phyloP scores from a whole-genome alignment of 75 land plant genomes.

The Azolla pinnata region DNA sequence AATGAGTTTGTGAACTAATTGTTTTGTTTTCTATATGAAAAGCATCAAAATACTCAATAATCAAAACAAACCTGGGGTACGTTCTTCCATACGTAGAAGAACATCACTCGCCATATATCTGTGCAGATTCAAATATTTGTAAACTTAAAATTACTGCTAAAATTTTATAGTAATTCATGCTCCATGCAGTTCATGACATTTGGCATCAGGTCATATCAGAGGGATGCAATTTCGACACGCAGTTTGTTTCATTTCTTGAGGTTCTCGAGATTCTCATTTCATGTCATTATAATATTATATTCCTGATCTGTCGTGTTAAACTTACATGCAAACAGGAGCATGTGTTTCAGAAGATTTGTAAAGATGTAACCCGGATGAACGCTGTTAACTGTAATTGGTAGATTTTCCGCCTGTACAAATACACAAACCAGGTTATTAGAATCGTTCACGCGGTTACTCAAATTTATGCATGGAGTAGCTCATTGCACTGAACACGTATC shows the following conservation, averaged over 20 bases:
- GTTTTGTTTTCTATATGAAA: too few species aligned
- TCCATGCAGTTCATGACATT: not conserved
- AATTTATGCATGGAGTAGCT: too few species aligned
- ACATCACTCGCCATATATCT: not conserved
- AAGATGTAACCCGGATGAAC: conserved; percentile 23
- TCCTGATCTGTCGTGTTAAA: not conserved
- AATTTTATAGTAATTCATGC: too few species aligned
- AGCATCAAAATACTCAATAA: too few species aligned
- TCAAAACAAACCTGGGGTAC: conserved; percentile 9
- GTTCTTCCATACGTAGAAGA: conserved; percentile 3
- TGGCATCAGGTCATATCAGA: not conserved
- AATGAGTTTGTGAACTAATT: too few species aligned
- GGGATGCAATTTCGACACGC: not conserved
- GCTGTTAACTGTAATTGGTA: conserved; percentile 15
- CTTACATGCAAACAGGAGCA: not conserved
- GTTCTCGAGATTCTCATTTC: not conserved
- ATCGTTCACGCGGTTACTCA: too few species aligned
- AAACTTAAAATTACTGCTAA: not conserved
- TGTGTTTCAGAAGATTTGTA: conserved; percentile 25
- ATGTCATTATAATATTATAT: not conserved
- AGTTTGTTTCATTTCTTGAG: not conserved
- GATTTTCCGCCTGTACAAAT: conserved; percentile 10
- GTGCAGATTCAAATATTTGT: not conserved
- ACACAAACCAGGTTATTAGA: not conserved
- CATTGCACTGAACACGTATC: too few species aligned